phyloP scores from a whole-genome alignment of 1,284 basidiomycete species.

The Rhodotorula sp. region DNA sequence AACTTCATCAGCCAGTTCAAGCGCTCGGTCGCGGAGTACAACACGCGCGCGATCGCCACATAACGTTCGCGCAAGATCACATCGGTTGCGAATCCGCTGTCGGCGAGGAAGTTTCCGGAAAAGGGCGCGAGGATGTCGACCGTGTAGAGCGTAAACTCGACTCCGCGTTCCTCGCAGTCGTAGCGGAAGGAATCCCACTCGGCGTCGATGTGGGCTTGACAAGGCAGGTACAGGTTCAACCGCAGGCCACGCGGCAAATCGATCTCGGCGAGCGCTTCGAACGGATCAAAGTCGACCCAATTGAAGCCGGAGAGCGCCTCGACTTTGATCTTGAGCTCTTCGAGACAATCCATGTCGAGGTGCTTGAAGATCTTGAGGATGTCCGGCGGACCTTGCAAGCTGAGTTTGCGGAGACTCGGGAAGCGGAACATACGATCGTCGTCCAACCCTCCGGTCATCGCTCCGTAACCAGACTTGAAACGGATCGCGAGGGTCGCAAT shows the following conservation, averaged over 20 bases:
- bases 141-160: too few relatives aligned
- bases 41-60: too few relatives aligned
- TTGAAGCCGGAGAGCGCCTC: neutral
- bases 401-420: neutral
- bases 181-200: too few relatives aligned
- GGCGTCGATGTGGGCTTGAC: too few relatives aligned
- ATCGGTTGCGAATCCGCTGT: too few relatives aligned
- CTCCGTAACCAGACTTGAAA: neutral
- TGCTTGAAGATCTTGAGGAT: neutral
- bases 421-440: neutral
- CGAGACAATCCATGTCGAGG: too few relatives aligned
- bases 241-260: neutral
- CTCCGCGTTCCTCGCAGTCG: too few relatives aligned
- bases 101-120: too few relatives aligned
- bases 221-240: neutral
- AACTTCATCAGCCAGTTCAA: too few relatives aligned
- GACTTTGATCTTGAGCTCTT: neutral
- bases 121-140: too few relatives aligned
- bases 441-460: neutral
- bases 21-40: too few relatives aligned
- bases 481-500: neutral
- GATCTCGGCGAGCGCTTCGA: neutral
- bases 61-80: too few relatives aligned
- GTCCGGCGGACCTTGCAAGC: neutral
- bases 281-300: neutral